These are phyloP conservation scores for Lithospermum erythrorhizon DNA, from an alignment of 257 asterid genomes.

Conservation along the genomic window DNA sequence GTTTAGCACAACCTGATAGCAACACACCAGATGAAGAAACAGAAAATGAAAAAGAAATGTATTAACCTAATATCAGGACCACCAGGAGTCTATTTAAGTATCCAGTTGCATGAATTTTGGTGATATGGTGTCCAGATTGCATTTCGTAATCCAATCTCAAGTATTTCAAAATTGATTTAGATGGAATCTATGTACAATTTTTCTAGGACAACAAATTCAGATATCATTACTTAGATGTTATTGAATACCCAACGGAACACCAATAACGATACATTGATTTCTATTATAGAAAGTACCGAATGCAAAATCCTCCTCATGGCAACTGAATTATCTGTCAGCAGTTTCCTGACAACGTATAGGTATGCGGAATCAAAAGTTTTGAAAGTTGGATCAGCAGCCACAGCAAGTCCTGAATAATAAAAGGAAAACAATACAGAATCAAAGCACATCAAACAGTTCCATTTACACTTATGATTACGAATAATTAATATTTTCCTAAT, in stretches of 20 bases:
- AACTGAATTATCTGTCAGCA: conserved; percentile 79
- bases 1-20: conserved; percentile 67
- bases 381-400: conserved; percentile 84
- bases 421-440: conserved; percentile 10
- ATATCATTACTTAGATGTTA: neutral
- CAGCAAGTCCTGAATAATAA: conserved; percentile 64
- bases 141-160: too few species aligned
- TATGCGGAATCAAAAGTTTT: conserved; percentile 95
- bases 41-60: neutral
- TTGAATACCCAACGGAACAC: neutral
- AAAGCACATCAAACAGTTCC: neutral
- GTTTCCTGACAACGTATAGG: conserved; percentile 88
- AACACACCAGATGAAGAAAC: conserved; percentile 2
- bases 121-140: too few species aligned
- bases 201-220: neutral
- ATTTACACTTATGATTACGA: neutral
- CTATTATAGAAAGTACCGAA: conserved; percentile 40
- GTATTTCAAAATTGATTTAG: too few species aligned
- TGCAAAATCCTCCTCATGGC: conserved; percentile 60
- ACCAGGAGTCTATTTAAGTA: too few species aligned
- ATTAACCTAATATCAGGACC: too few species aligned
- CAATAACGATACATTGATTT: neutral
- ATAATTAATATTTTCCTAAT: too few species aligned
- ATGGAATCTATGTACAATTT: neutral
- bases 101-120: too few species aligned